phyloP scores from a whole-genome alignment of 2,329 filamentous ascomycete genomes.

The Cryphonectria radicalis region DNA sequence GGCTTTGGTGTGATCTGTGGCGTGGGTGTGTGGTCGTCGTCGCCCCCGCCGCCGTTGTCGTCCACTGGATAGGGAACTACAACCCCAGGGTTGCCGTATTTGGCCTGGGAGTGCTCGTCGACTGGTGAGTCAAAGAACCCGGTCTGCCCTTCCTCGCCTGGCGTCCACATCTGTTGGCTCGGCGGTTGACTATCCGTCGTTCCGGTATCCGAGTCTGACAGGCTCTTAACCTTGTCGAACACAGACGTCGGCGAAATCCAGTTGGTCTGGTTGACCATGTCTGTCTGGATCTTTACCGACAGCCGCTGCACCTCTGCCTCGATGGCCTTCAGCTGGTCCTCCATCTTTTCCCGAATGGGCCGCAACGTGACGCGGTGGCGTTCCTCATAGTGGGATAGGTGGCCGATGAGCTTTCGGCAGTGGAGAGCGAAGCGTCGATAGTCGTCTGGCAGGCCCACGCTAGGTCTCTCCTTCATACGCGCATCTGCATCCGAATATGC shows the following conservation, averaged over 20 bases:
- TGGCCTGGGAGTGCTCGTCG: conserved; percentile 33
- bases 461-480: conserved; percentile 46
- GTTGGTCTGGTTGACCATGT: conserved; percentile 42
- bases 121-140: conserved; percentile 39
- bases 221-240: conserved; percentile 54
- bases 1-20: conserved; percentile 30
- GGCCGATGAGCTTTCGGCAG: conserved; percentile 50
- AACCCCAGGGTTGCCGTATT: conserved; percentile 41
- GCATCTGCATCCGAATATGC: conserved; percentile 52
- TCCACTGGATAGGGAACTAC: conserved; percentile 39
- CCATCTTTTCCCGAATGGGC: conserved; percentile 40
- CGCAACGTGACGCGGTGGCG: conserved; percentile 37
- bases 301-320: conserved; percentile 48
- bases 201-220: conserved; percentile 52
- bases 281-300: conserved; percentile 45
- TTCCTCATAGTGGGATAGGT: conserved; percentile 46
- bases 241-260: conserved; percentile 47
- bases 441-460: conserved; percentile 54
- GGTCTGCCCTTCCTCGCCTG: conserved; percentile 35
- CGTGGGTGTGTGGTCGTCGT: conserved; percentile 39
- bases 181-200: conserved; percentile 44
- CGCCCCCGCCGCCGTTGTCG: conserved; percentile 34
- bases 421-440: conserved; percentile 58
- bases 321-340: conserved; percentile 43
- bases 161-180: conserved; percentile 33